phyloP scores from a whole-genome alignment of 768 basidiomycete genomes.

The Boletus reticulatus region DNA sequence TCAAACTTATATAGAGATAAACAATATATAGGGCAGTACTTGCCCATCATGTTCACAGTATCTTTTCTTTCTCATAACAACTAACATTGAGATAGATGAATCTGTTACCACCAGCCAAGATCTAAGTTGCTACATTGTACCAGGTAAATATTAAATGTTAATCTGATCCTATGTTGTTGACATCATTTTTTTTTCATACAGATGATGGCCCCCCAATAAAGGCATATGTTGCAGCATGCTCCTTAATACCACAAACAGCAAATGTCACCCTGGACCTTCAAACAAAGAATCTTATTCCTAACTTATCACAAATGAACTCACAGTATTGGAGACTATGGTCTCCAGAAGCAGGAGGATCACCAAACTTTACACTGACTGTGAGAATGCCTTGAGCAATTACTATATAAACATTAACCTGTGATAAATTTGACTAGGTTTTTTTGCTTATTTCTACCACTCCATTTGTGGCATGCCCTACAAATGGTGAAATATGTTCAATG shows the following conservation, averaged over 20 bases:
- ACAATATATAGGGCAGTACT: background rate
- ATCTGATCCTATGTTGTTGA: background rate
- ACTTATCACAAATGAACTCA: background rate
- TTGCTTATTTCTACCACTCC: too few relatives aligned
- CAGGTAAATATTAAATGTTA: background rate
- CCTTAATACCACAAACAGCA: background rate
- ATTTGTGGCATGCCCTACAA: background rate
- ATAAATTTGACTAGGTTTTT: background rate
- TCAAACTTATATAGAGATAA: background rate
- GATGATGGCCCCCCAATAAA: background rate
- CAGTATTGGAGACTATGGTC: slow-evolving; percentile 8
- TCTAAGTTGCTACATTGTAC: background rate
- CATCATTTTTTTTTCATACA: background rate
- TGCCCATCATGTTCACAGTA: background rate
- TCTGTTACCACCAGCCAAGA: background rate
- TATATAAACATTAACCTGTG: too few relatives aligned
- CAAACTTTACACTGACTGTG: background rate
- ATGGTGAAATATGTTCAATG: background rate
- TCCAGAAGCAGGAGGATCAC: background rate
- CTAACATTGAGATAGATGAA: background rate
- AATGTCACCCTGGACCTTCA: slow-evolving; percentile 2
- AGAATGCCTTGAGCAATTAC: too few relatives aligned
- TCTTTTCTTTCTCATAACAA: slow-evolving; percentile 9
- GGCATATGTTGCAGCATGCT: slow-evolving; percentile 9
- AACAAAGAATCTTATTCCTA: background rate